Conservation (phyloP, 1,139 yeast species). For the Blastobotrys serpentis region DNA sequence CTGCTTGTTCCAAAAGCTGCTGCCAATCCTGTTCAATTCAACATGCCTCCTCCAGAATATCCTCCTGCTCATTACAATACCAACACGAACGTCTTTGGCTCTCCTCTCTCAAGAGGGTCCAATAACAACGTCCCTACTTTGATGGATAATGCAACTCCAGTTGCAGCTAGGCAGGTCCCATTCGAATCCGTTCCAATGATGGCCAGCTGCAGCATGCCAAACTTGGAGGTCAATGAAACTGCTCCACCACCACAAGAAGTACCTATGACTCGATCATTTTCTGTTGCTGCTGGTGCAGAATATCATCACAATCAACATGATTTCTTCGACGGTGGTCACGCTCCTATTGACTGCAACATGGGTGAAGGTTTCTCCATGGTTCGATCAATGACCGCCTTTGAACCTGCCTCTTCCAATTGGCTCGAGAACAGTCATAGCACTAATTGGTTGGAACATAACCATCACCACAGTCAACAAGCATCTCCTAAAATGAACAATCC, state of each 20-base stretch:
- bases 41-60: slow-evolving; percentile 13
- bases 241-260: slow-evolving; percentile 9
- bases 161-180: slow-evolving; percentile 3
- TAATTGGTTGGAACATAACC: slow-evolving; percentile 3
- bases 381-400: slow-evolving; percentile 38
- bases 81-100: slow-evolving; percentile 20
- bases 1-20: slow-evolving; percentile 23
- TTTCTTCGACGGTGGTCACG: slow-evolving; percentile 9
- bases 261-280: slow-evolving; percentile 28
- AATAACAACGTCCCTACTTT: not conserved
- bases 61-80: slow-evolving; percentile 11
- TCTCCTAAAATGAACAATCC: not conserved
- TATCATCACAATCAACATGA: slow-evolving; percentile 16
- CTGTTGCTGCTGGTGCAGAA: slow-evolving; percentile 22
- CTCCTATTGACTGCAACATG: slow-evolving; percentile 4
- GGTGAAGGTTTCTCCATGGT: slow-evolving; percentile 27
- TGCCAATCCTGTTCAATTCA: slow-evolving; percentile 4
- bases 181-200: slow-evolving; percentile 8
- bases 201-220: slow-evolving; percentile 9
- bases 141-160: slow-evolving; percentile 1
- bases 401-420: slow-evolving; percentile 20
- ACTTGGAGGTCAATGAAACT: slow-evolving; percentile 6
- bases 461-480: not conserved
- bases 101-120: slow-evolving; percentile 22
- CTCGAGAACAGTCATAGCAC: slow-evolving; percentile 12